Evolutionary conservation across 2,329 filamentous ascomycete genomes (phyloP).

Genomic region (Phaeomoniella chlamydospora): DNA sequence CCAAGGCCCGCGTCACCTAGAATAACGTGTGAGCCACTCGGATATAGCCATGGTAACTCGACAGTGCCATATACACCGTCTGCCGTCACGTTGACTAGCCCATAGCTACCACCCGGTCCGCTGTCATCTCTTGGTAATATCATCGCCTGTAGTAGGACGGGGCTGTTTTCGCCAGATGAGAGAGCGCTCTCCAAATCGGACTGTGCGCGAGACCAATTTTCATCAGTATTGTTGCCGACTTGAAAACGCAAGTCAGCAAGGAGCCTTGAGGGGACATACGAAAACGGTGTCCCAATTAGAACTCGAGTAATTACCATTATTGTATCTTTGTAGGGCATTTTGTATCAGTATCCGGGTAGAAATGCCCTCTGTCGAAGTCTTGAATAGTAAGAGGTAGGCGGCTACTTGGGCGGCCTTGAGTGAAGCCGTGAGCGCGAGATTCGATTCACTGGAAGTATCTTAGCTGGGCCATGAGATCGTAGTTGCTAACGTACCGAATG

Average conservation of each 20-base stretch:
- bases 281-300: too few relatives aligned
- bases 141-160: conserved; percentile 52
- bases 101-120: conserved; percentile 28
- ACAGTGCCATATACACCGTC: conserved; percentile 32
- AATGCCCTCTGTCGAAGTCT: conserved; percentile 59
- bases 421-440: conserved; percentile 64
- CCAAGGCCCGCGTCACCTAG: conserved; percentile 51
- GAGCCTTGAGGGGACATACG: neutral
- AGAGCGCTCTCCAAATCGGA: conserved; percentile 61
- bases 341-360: conserved; percentile 47
- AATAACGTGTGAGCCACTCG: conserved; percentile 42
- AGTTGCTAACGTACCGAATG: conserved; percentile 26
- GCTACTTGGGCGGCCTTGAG: conserved; percentile 74
- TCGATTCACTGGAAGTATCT: conserved; percentile 28
- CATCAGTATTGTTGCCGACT: conserved; percentile 35
- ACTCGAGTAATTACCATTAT: conserved; percentile 16
- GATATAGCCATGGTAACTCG: conserved; percentile 43
- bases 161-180: conserved; percentile 37
- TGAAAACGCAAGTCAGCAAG: conserved; percentile 35
- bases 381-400: conserved; percentile 63
- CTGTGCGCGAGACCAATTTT: conserved; percentile 46
- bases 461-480: conserved; percentile 1
- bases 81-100: conserved; percentile 51
- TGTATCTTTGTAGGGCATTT: conserved; percentile 33
- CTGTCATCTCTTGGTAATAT: conserved; percentile 57